Evolutionary conservation across 1,284 basidiomycete genomes (phyloP).

Genomic region (Naganishia liquefaciens): DNA sequence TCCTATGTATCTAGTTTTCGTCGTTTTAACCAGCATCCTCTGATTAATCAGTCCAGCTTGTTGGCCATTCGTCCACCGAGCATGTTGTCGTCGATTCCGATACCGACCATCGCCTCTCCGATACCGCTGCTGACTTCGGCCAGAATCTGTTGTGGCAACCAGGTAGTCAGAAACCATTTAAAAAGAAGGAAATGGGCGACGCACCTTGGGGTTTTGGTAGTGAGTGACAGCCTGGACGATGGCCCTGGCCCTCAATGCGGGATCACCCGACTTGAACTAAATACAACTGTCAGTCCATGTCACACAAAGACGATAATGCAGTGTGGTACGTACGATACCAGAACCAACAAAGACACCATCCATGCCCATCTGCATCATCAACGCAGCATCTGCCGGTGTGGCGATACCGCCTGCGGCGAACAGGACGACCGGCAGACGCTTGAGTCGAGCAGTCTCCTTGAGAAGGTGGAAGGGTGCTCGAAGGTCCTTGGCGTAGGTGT

Average conservation of each 20-base stretch:
- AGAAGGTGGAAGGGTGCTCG: constrained; percentile 95
- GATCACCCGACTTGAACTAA: constrained; percentile 70
- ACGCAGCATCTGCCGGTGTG: constrained; percentile 95
- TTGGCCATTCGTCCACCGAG: constrained; percentile 38
- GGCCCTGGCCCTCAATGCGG: constrained; percentile 89
- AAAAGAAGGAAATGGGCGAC: constrained; percentile 54
- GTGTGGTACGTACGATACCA: constrained; percentile 70
- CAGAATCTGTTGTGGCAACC: constrained; percentile 36
- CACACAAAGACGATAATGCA: no score
- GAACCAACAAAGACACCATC: constrained; percentile 97
- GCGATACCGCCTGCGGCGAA: constrained; percentile 97
- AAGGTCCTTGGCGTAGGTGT: constrained; percentile 86
- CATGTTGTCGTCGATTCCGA: constrained; percentile 63
- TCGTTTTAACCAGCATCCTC: no score
- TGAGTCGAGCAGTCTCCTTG: constrained; percentile 91
- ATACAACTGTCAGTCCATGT: no score
- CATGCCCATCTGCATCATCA: constrained; percentile 99
- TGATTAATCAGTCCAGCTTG: constrained; percentile 32
- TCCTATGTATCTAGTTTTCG: no score
- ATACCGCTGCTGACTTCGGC: constrained; percentile 80
- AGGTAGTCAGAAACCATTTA: constrained; percentile 51
- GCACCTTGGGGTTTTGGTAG: constrained; percentile 80
- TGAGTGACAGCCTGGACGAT: constrained; percentile 98
- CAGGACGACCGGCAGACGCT: constrained; percentile 82
- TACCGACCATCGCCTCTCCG: constrained; percentile 88